Base-by-base conservation (phyloP, 2,329 filamentous ascomycete species). In the Hypomyces rosellus region DNA sequence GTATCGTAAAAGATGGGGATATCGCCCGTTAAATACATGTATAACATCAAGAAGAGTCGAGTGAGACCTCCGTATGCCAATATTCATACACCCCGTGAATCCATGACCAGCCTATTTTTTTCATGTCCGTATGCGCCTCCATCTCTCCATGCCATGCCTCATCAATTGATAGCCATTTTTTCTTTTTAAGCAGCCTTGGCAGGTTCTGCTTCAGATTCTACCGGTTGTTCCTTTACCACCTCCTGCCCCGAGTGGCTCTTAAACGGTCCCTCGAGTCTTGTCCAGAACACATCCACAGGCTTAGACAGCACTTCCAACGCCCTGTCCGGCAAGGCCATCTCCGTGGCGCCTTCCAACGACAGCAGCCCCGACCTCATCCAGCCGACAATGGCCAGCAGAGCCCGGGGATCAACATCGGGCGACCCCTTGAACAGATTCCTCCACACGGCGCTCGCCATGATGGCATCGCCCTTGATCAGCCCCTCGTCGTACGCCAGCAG, bases 401-500 rank as follows among this genome's bases (percentile, higher is more conserved):
- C 59, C 47, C 77, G 67, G 34, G 74, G 66, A 55, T 82, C 77
- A 14, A 74, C 70, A 53, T 79, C 74, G 25, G 74, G 70, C 44
- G 71, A 68, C 18, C 81, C 89, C 72, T 92, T 90, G 76, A 89
- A 95, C 50, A 99, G 65, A 69, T 97, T 97, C 62, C 93, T 80
- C 93, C 93, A 99, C 44, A 99, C 75, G 8, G 93, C 93, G 39
- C 86, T 77, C 3, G 85, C 88, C 13, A 93, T 75, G 50, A 88
- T 80, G 13, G 87, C 84, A 65, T 95, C 89, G 9, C 86, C 86
- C 66, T 84, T 85, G 57, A 84, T 75, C 41, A 95, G 65, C 0
- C 87, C 89, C 72, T 93, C 88, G 65, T 95, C 89, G 65, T 91
- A 93, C 2, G 89, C 88, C 7, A 90, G 78, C 18, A 95, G 75